These are phyloP conservation scores for Yarrowia deformans DNA, from an alignment of 805 yeast species.

Conservation along the genomic window DNA sequence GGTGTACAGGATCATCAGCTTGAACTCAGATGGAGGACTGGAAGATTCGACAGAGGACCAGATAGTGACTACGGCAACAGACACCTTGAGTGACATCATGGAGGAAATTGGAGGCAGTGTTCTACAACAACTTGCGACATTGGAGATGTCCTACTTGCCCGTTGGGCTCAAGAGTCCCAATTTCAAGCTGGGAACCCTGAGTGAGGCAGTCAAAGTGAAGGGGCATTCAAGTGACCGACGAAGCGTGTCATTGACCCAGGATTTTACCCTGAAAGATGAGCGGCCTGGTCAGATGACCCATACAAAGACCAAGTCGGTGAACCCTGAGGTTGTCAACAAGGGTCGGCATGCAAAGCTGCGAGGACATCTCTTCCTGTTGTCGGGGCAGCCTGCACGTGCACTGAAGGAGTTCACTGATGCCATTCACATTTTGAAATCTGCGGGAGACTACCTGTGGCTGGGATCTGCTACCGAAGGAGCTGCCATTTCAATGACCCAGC, in stretches of 20 bases:
- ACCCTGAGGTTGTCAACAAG: constrained; percentile 22
- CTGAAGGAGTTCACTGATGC: constrained; percentile 79
- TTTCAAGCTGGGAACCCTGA: constrained; percentile 49
- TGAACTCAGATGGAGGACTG: constrained; percentile 8
- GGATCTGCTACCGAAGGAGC: constrained; percentile 87
- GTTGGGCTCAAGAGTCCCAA: constrained; percentile 25
- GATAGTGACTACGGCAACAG: constrained; percentile 24
- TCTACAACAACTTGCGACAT: constrained; percentile 13
- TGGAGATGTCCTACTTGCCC: constrained; percentile 25
- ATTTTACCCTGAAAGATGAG: constrained; percentile 19
- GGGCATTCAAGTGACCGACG: not conserved
- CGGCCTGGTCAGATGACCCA: not conserved
- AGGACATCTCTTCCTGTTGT: constrained; percentile 62
- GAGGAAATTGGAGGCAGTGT: constrained; percentile 10
- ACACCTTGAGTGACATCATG: constrained; percentile 12
- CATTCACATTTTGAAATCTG: constrained; percentile 60
- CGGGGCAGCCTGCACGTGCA: constrained; percentile 81
- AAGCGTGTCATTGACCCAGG: constrained; percentile 8
- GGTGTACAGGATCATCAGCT: constrained; percentile 16
- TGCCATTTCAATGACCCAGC: constrained; percentile 67
- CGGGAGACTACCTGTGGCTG: constrained; percentile 84
- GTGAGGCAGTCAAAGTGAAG: constrained; percentile 23
- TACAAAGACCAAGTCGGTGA: constrained; percentile 4
- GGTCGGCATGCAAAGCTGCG: constrained; percentile 37
- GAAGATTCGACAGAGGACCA: constrained; percentile 14